Conservation (phyloP, 2,329 filamentous ascomycete species). For the Hypoxylon sp. region DNA sequence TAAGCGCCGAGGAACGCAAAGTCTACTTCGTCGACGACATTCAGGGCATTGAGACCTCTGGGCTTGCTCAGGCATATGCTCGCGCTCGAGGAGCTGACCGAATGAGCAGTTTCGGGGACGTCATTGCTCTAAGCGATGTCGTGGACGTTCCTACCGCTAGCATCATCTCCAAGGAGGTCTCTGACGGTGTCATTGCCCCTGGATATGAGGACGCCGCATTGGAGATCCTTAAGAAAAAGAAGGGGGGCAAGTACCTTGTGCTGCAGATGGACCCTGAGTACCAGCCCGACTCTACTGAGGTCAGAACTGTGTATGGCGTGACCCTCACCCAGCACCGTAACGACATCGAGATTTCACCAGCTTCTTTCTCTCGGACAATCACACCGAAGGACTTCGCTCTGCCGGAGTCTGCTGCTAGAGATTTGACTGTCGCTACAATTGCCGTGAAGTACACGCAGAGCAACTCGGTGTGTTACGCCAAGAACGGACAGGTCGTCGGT, state of each 20-base stretch:
- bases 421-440: slow-evolving; percentile 95
- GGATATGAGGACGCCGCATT: slow-evolving; percentile 88
- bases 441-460: slow-evolving; percentile 99
- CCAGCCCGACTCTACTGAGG: slow-evolving; percentile 84
- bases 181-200: slow-evolving; percentile 94
- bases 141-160: slow-evolving; percentile 95
- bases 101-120: slow-evolving; percentile 98
- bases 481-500: slow-evolving; percentile 93
- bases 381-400: slow-evolving; percentile 86
- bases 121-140: slow-evolving; percentile 92
- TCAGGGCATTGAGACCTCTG: slow-evolving; percentile 85
- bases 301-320: slow-evolving; percentile 90
- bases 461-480: slow-evolving; percentile 98
- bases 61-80: slow-evolving; percentile 93
- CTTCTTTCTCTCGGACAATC: slow-evolving; percentile 88
- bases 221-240: slow-evolving; percentile 96
- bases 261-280: slow-evolving; percentile 94
- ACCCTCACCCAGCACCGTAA: slow-evolving; percentile 93
- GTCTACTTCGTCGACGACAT: slow-evolving; percentile 99
- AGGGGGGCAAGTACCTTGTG: slow-evolving; percentile 96
- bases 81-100: slow-evolving; percentile 95
- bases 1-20: slow-evolving; percentile 90
- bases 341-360: slow-evolving; percentile 86
- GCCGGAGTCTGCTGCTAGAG: slow-evolving; percentile 85
- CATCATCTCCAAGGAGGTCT: slow-evolving; percentile 98